Percentiles rank a stretch among this genome's conserved stretches.
Evolutionary conservation across 192 early-diverging fungal genomes (phyloP).

Genomic region (Coemansia sp.): DNA sequence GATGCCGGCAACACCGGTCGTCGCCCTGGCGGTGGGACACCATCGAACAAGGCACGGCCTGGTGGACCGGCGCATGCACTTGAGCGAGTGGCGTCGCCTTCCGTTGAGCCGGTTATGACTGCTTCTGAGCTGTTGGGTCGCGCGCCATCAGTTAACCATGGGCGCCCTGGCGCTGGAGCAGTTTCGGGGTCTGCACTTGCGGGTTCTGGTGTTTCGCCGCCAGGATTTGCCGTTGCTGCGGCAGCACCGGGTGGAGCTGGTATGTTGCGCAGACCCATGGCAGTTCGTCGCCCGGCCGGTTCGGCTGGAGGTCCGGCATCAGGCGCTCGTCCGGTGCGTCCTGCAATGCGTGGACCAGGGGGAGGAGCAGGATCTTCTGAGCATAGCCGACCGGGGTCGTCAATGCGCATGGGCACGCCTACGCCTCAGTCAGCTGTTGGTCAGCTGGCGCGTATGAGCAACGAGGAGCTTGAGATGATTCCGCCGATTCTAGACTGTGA

Average conservation of each 20-base stretch:
- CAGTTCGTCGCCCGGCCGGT: constrained; percentile 29
- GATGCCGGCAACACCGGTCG: constrained; percentile 6
- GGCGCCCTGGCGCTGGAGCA: no score
- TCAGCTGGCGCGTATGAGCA: constrained; percentile 44
- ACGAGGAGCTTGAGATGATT: constrained; percentile 42
- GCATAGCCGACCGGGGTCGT: constrained; percentile 28
- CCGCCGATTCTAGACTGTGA: constrained; percentile 67
- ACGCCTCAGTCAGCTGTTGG: constrained; percentile 12
- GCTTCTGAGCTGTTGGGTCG: constrained; percentile 48
- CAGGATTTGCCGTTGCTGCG: background rate
- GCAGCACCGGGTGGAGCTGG: constrained; percentile 18
- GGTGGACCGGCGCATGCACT: constrained; percentile 1
- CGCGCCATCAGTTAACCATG: constrained; percentile 2
- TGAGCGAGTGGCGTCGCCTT: constrained; percentile 35
- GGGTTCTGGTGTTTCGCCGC: background rate
- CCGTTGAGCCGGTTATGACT: constrained; percentile 45
- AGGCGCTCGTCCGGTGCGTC: constrained; percentile 12
- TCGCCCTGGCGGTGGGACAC: constrained; percentile 9
- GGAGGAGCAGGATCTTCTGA: constrained; percentile 9
- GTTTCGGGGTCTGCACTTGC: background rate
- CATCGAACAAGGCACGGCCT: constrained; percentile 3
- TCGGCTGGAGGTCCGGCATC: constrained; percentile 6
- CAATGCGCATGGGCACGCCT: constrained; percentile 15
- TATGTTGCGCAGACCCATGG: constrained; percentile 48
- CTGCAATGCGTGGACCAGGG: constrained; percentile 12